Evolutionary conservation across 805 yeast species (phyloP).

Genomic region (Candida schatavii): DNA sequence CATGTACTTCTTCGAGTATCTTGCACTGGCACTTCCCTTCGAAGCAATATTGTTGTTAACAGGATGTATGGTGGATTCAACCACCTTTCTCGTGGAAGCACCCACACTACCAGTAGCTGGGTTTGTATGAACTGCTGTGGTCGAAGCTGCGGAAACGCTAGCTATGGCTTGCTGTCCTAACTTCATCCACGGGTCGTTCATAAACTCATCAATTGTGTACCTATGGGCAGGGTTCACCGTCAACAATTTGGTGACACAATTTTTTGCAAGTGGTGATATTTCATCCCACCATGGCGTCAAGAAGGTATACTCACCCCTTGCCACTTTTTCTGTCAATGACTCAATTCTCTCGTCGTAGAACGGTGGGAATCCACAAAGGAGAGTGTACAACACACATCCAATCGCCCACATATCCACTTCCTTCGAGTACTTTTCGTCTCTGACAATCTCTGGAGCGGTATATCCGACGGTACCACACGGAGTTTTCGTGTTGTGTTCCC

Average conservation of each 20-base stretch:
- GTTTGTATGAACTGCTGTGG: slow-evolving; percentile 1
- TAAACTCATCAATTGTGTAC: slow-evolving; percentile 68
- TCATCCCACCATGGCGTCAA: slow-evolving; percentile 91
- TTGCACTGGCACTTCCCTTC: slow-evolving; percentile 7
- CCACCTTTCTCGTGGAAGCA: neutral
- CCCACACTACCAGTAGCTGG: slow-evolving; percentile 1
- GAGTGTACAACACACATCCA: slow-evolving; percentile 92
- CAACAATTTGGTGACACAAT: slow-evolving; percentile 61
- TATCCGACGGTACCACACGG: slow-evolving; percentile 99
- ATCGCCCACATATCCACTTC: slow-evolving; percentile 99
- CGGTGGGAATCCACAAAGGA: slow-evolving; percentile 97
- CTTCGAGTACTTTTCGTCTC: slow-evolving; percentile 87
- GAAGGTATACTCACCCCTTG: slow-evolving; percentile 74
- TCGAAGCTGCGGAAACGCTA: neutral
- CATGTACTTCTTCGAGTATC: slow-evolving; percentile 23
- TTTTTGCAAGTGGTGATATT: slow-evolving; percentile 63
- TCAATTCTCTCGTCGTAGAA: slow-evolving; percentile 85
- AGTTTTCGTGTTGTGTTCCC: slow-evolving; percentile 86
- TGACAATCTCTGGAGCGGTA: slow-evolving; percentile 97
- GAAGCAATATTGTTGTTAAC: slow-evolving; percentile 1
- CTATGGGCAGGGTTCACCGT: slow-evolving; percentile 70
- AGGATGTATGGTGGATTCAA: neutral
- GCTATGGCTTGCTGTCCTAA: neutral
- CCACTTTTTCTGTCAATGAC: slow-evolving; percentile 70
- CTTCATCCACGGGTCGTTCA: slow-evolving; percentile 74